These are phyloP conservation scores for Asclepias syriaca DNA, from an alignment of 257 asterid species.

Conservation along the genomic window DNA sequence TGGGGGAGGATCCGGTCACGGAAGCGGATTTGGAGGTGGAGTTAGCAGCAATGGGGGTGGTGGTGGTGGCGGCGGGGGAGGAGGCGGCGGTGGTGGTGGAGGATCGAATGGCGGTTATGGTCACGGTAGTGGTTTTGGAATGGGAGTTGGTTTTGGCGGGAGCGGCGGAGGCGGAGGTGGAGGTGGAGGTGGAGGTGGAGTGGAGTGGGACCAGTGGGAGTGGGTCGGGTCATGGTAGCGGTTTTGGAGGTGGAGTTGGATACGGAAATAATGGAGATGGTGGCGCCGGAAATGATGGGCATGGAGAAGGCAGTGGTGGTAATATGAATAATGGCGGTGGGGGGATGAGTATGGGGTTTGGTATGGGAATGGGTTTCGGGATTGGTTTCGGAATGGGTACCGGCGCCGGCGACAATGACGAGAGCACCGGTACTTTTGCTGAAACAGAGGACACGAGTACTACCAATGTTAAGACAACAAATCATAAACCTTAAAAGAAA, in stretches of 20 bases:
- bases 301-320: constrained; percentile 17
- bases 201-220: constrained; percentile 10
- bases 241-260: neutral
- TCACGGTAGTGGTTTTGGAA: constrained; percentile 10
- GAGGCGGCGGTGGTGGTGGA: constrained; percentile 17
- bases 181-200: constrained; percentile 7
- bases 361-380: constrained; percentile 7
- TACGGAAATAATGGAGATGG: neutral
- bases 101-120: constrained; percentile 15
- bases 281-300: neutral
- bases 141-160: constrained; percentile 12
- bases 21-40: neutral
- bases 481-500: neutral
- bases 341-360: constrained; percentile 7
- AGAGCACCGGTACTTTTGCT: neutral
- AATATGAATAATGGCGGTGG: neutral
- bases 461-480: neutral
- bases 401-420: neutral
- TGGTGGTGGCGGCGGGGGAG: constrained; percentile 19
- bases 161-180: neutral
- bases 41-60: constrained; percentile 9
- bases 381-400: constrained; percentile 7
- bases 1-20: constrained; percentile 14
- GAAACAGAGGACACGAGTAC: neutral
- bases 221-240: constrained; percentile 4